Percentiles rank a stretch among this genome's conserved stretches.
phyloP scores from a whole-genome alignment of 2,329 filamentous ascomycete species.

The Scedosporium minutisporum region DNA sequence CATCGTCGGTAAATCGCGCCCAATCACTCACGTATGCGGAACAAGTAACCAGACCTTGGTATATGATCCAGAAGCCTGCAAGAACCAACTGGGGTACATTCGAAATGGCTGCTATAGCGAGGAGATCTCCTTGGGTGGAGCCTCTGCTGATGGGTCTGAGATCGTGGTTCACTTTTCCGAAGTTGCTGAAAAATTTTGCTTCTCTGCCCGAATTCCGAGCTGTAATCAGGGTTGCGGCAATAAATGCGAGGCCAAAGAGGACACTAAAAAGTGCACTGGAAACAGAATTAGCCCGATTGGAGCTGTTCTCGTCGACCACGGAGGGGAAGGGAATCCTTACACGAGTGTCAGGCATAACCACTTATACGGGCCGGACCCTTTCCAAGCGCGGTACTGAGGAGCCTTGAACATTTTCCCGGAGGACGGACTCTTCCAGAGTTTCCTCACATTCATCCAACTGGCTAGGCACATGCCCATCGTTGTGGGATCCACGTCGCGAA shows the following conservation, averaged over 20 bases:
- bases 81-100: background rate
- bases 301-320: background rate
- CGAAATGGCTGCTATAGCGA: background rate
- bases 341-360: background rate
- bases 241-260: background rate
- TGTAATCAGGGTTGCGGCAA: background rate
- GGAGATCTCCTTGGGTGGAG: background rate
- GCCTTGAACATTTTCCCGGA: background rate
- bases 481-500: background rate
- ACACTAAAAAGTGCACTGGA: background rate
- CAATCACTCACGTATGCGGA: background rate
- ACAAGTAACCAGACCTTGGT: background rate
- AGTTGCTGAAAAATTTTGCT: background rate
- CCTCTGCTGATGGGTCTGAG: background rate
- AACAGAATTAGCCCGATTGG: background rate
- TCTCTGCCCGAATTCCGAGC: background rate
- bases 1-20: background rate
- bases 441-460: background rate
- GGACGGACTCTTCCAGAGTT: background rate
- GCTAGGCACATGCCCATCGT: background rate
- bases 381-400: background rate
- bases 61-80: background rate
- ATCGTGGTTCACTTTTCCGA: background rate
- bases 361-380: background rate
- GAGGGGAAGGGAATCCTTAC: background rate